Base-by-base conservation (phyloP, 768 basidiomycete genomes). In the Tricholoma furcatifolium region DNA sequence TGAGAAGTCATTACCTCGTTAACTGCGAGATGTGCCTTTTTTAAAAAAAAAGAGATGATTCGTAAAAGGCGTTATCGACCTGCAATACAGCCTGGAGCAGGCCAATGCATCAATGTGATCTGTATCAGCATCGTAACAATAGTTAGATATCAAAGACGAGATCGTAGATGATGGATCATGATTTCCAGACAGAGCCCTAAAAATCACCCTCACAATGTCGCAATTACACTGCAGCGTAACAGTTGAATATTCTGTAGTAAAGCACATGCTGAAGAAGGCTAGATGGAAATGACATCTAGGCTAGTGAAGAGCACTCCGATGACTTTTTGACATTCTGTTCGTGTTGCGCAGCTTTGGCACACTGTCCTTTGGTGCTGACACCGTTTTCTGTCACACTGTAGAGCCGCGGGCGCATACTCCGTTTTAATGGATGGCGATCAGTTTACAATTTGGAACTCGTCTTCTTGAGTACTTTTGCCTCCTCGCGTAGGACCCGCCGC, bases 401-500 rank as follows among this genome's bases (percentile, higher is more conserved):
- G n/a, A n/a, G n/a, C n/a, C n/a, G n/a, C n/a, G n/a, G n/a, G n/a
- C n/a, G n/a, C n/a, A n/a, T n/a, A n/a, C n/a, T n/a, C n/a, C n/a
- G n/a, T n/a, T n/a, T n/a, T n/a, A n/a, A n/a, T n/a, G n/a, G n/a
- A n/a, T n/a, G n/a, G n/a, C n/a, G n/a, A 21, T 46, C 31, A 4
- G 10, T 51, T 39, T 12, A 54, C 42, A 54, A 15, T 32, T 56
- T 60, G 17, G 46, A 21, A 20, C 11, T 54, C 1, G 35, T 30
- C 47, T 42, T 36, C 24, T 24, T 47, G 31, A 64, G 47, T 12
- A 8, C 23, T 48, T 70, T 76, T 4, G 79, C 81, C 23, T 74
- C 67, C n/a, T 82, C 81, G 11, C 80, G 74, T 53, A 84, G 58
- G 20, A 75, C 63, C 9, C 74, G 62, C 12, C 84, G 70, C 50